A percentile compares a stretch with the other conserved stretches of the same genome.
These are phyloP conservation scores for Metrosideros polymorpha DNA, from an alignment of 441 rosid species.

Conservation along the genomic window DNA sequence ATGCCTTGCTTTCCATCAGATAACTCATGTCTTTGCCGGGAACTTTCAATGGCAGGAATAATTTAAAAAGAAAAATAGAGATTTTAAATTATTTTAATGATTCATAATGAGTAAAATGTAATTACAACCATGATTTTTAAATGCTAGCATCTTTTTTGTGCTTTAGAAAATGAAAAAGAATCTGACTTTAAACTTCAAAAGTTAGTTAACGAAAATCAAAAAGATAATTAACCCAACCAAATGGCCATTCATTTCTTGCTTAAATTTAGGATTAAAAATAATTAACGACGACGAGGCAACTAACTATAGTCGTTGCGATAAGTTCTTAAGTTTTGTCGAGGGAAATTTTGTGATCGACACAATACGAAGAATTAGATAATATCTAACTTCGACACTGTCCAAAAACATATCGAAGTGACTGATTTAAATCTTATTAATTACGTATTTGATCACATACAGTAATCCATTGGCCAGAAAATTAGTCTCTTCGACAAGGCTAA, in stretches of 20 bases:
- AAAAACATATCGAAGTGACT: background rate
- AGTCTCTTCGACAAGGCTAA: background rate
- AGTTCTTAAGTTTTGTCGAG: background rate
- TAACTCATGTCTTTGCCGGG: background rate
- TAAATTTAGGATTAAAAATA: background rate
- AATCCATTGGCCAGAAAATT: background rate
- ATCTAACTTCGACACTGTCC: no score
- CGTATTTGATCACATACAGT: background rate
- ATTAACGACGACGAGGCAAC: background rate
- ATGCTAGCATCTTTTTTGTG: no score
- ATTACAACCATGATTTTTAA: background rate
- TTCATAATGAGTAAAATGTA: no score
- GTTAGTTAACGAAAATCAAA: background rate
- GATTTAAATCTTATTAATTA: background rate
- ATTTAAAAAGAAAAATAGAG: background rate
- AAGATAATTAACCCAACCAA: background rate
- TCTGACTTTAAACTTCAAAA: no score
- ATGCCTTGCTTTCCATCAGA: background rate
- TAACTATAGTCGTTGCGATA: rapidly evolving
- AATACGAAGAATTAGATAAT: background rate
- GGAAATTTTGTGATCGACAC: background rate
- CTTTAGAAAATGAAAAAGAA: no score
- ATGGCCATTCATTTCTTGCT: background rate
- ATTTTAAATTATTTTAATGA: background rate
- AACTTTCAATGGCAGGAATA: background rate